Evolutionary conservation across 441 rosid genomes (phyloP).

Genomic region (Codiaeum variegatum): DNA sequence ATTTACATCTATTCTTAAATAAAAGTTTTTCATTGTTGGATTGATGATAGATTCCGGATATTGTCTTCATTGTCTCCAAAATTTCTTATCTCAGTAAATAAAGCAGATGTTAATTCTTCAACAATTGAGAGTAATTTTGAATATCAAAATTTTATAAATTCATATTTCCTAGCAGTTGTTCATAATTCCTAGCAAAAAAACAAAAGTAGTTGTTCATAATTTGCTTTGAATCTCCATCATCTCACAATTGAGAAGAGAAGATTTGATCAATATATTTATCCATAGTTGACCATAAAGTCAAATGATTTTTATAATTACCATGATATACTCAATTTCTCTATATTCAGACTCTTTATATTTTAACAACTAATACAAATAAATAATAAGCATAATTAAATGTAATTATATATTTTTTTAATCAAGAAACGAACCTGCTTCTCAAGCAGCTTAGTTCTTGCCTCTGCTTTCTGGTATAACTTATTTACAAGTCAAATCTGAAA

Average conservation of each 20-base stretch:
- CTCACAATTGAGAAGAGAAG: constrained; percentile 33
- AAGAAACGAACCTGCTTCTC: constrained; percentile 67
- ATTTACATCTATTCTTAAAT: no score
- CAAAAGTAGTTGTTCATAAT: no score
- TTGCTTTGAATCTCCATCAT: constrained; percentile 29
- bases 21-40: no score
- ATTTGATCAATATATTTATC: constrained; percentile 37
- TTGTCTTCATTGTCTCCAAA: no score
- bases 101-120: no score
- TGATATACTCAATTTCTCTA: neutral
- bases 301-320: neutral
- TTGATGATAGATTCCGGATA: no score
- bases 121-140: no score
- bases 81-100: no score
- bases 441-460: constrained; percentile 79
- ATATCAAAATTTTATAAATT: no score
- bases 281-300: constrained; percentile 22
- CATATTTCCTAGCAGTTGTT: no score
- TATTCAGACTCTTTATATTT: neutral
- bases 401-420: no score
- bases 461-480: constrained; percentile 58
- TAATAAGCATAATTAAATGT: neutral
- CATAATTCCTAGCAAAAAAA: no score
- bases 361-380: neutral
- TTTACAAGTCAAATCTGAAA: constrained; percentile 48